phyloP scores from a whole-genome alignment of 164 flowering plant species.

The Santalum album region DNA sequence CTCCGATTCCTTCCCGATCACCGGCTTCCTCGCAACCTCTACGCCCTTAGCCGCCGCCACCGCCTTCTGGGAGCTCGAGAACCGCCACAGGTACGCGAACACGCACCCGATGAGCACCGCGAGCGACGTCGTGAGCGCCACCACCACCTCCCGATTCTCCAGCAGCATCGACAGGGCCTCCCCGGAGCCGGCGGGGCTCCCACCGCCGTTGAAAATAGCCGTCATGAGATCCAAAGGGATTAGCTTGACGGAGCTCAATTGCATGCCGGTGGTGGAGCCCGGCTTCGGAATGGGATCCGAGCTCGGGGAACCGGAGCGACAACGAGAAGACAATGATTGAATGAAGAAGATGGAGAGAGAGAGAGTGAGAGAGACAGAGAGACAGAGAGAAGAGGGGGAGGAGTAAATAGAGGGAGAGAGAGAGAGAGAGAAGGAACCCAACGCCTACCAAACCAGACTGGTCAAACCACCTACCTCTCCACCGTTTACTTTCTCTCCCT shows the following conservation, averaged over 20 bases:
- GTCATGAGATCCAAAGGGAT: background rate
- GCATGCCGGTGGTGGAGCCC: background rate
- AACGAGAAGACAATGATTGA: too few relatives aligned
- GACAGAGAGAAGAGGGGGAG: background rate
- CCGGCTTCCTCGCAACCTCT: conserved; percentile 25
- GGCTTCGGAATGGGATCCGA: background rate
- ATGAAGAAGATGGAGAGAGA: background rate
- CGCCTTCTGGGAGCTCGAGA: conserved; percentile 26
- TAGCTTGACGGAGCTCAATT: background rate
- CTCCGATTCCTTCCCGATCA: conserved; percentile 11
- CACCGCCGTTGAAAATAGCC: background rate
- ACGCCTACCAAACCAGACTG: background rate
- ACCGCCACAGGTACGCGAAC: conserved; percentile 35
- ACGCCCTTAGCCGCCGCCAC: conserved; percentile 21
- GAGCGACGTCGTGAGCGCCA: conserved; percentile 40
- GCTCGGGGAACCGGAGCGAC: background rate
- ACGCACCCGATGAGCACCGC: conserved; percentile 39
- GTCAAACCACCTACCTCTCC: background rate
- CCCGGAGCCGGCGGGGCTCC: too few relatives aligned
- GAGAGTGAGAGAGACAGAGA: background rate
- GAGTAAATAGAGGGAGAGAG: background rate
- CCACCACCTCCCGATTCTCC: conserved; percentile 9
- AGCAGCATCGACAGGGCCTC: background rate
- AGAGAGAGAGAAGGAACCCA: background rate
- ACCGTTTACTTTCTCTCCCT: background rate